These are phyloP conservation scores for Stygiomarasmius scandens DNA, from an alignment of 1,284 basidiomycete species.

Conservation along the genomic window DNA sequence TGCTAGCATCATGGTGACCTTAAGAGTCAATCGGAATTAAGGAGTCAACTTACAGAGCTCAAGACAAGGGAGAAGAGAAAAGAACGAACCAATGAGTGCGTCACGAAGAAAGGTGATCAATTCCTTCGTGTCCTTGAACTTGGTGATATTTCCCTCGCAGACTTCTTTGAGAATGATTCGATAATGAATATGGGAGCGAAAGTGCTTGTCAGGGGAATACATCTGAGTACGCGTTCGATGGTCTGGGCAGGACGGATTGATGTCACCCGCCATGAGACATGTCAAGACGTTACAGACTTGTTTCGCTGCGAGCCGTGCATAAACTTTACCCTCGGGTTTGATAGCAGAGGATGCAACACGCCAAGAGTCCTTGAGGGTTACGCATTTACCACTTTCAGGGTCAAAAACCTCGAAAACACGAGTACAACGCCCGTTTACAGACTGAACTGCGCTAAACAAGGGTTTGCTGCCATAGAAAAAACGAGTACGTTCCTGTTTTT, in stretches of 20 bases:
- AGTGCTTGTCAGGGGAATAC: not conserved
- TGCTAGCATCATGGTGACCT: conserved; percentile 8
- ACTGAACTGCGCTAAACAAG: not conserved
- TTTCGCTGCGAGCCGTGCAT: conserved; percentile 18
- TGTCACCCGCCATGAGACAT: conserved; percentile 11
- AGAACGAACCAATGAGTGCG: conserved; percentile 13
- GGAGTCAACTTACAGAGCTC: not conserved
- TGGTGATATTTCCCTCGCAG: not conserved
- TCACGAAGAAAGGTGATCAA: conserved; percentile 6
- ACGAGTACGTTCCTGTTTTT: too few species aligned
- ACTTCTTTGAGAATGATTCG: conserved; percentile 13
- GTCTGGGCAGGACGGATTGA: not conserved
- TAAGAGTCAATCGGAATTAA: not conserved
- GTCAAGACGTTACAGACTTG: conserved; percentile 20
- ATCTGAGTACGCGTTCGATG: not conserved
- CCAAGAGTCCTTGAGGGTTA: conserved; percentile 20
- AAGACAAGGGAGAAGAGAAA: not conserved
- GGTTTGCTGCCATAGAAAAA: not conserved
- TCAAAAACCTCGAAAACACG: not conserved
- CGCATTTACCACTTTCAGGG: not conserved
- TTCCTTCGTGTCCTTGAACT: conserved; percentile 4
- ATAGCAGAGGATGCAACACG: conserved; percentile 18
- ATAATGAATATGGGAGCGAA: conserved; percentile 8
- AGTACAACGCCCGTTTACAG: not conserved
- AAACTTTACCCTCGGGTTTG: conserved; percentile 22